Percentiles rank a stretch among this genome's conserved stretches.
Evolutionary conservation across 208 protist genomes (phyloP).

Genomic region (Herpetomonas tarakana): DNA sequence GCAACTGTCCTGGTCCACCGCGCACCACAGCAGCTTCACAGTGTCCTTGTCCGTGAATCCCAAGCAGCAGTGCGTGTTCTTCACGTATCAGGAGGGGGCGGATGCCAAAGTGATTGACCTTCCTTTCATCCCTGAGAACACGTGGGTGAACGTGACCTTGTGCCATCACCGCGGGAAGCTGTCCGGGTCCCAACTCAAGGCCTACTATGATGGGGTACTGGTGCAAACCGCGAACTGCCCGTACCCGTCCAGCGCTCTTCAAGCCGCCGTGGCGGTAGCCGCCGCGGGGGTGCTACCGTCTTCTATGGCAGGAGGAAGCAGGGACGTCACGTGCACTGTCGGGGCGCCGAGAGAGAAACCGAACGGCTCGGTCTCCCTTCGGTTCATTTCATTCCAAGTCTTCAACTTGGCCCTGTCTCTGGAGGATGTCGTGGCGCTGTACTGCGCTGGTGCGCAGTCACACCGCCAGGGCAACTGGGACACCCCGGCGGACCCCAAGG

Average conservation of each 20-base stretch:
- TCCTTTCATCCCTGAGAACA: conserved; percentile 36
- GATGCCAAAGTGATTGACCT: conserved; percentile 30
- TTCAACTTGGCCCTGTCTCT: conserved; percentile 31
- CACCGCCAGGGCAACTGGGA: conserved; percentile 23
- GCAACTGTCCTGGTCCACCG: conserved; percentile 27
- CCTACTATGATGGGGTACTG: conserved; percentile 45
- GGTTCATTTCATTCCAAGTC: conserved; percentile 44
- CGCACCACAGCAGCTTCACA: conserved; percentile 13
- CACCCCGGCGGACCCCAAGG: conserved; percentile 11
- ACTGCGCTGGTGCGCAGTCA: conserved; percentile 25
- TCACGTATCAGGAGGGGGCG: conserved; percentile 22
- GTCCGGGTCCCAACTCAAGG: conserved; percentile 29
- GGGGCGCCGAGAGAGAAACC: conserved; percentile 25
- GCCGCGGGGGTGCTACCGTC: conserved; percentile 1
- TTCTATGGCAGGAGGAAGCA: neutral
- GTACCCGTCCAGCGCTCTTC: conserved; percentile 26
- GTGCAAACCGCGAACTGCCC: conserved; percentile 17
- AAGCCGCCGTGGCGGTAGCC: conserved; percentile 16
- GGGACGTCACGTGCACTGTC: conserved; percentile 30
- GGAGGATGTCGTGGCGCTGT: conserved; percentile 36
- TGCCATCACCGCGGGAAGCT: conserved; percentile 33
- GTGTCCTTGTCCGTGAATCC: conserved; percentile 27
- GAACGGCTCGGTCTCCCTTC: conserved; percentile 15
- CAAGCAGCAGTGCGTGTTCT: conserved; percentile 21
- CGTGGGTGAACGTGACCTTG: conserved; percentile 49